phyloP scores from a whole-genome alignment of 208 protist species.

The Trypanosoma lewisi region DNA sequence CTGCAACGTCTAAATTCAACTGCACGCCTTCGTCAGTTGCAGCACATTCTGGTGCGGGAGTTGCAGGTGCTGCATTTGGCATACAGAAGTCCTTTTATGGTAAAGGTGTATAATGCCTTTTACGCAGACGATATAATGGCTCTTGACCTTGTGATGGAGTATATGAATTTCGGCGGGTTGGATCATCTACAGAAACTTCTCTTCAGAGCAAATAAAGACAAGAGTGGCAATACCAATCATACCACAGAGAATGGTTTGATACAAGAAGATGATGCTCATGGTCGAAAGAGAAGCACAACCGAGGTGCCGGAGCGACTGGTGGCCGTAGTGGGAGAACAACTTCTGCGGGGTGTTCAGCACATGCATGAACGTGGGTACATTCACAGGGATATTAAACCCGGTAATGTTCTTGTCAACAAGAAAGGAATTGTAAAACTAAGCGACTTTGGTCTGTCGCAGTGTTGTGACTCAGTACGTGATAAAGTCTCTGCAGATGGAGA shows the following conservation, averaged over 20 bases:
- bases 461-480: constrained; percentile 25
- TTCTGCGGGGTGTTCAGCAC: constrained; percentile 76
- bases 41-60: constrained; percentile 74
- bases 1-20: constrained; percentile 10
- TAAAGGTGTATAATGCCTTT: constrained; percentile 91
- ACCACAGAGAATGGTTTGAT: constrained; percentile 6
- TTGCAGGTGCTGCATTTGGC: constrained; percentile 84
- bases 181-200: constrained; percentile 42
- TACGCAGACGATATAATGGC: constrained; percentile 45
- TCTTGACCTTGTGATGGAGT: constrained; percentile 90
- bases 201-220: constrained; percentile 1
- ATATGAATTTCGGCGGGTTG: constrained; percentile 87
- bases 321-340: constrained; percentile 80
- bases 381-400: constrained; percentile 93
- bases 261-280: neutral
- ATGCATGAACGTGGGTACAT: constrained; percentile 86
- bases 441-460: constrained; percentile 94
- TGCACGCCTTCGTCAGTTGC: constrained; percentile 50
- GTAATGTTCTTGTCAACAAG: constrained; percentile 94
- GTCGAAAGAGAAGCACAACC: constrained; percentile 24
- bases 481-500: neutral
- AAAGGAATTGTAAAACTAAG: constrained; percentile 94
- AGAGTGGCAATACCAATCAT: constrained; percentile 7
- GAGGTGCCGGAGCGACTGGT: constrained; percentile 79
- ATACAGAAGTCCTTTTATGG: constrained; percentile 86